phyloP scores from a whole-genome alignment of 352 stramenopile genomes.

The Phytopythium helicoides region DNA sequence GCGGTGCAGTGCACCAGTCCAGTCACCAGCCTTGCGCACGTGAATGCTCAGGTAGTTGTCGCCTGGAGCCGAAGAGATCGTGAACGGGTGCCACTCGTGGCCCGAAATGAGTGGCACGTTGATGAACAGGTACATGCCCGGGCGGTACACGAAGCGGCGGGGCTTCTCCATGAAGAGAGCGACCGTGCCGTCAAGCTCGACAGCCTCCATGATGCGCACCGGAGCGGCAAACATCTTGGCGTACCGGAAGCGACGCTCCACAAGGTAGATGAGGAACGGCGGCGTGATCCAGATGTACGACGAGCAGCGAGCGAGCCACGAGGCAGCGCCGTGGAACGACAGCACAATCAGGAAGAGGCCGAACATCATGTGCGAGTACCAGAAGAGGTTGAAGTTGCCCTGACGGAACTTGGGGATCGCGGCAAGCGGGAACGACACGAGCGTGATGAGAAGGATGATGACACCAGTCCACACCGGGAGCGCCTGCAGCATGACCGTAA shows the following conservation, averaged over 20 bases:
- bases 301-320: slow-evolving; percentile 53
- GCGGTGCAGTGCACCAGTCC: slow-evolving; percentile 57
- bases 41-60: slow-evolving; percentile 85
- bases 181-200: slow-evolving; percentile 62
- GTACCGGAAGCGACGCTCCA: slow-evolving; percentile 69
- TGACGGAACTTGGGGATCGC: slow-evolving; percentile 74
- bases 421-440: slow-evolving; percentile 65
- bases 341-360: slow-evolving; percentile 64
- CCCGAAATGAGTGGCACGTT: slow-evolving; percentile 79
- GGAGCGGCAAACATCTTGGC: slow-evolving; percentile 66
- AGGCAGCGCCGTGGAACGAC: slow-evolving; percentile 57
- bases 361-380: slow-evolving; percentile 84
- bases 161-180: slow-evolving; percentile 80
- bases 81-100: slow-evolving; percentile 92
- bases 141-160: slow-evolving; percentile 64
- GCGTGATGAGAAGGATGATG: slow-evolving; percentile 64
- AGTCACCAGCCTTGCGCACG: slow-evolving; percentile 75
- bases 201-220: slow-evolving; percentile 63
- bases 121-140: slow-evolving; percentile 89
- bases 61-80: slow-evolving; percentile 80
- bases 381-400: slow-evolving; percentile 79
- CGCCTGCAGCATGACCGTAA: slow-evolving; percentile 63
- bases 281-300: slow-evolving; percentile 69
- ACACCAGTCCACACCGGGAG: slow-evolving; percentile 67
- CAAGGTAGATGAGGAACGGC: slow-evolving; percentile 65